Percentiles rank a stretch among this genome's conserved stretches.
phyloP scores from a whole-genome alignment of 805 yeast species.

The Scheffersomyces stipitis region DNA sequence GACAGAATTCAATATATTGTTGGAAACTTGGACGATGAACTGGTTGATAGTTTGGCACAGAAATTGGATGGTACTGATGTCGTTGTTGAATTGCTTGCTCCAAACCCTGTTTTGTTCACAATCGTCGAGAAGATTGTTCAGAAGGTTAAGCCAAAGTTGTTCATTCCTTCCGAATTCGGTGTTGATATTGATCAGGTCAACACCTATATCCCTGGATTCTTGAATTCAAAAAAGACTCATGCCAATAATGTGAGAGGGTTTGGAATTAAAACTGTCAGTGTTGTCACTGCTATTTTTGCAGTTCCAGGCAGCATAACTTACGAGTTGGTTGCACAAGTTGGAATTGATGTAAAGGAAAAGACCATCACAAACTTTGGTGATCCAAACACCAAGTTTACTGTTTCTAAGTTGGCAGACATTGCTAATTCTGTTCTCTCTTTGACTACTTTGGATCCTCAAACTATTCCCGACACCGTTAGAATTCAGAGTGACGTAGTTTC shows the following conservation, averaged over 20 bases:
- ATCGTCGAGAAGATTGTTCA: slow-evolving; percentile 38
- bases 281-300: slow-evolving; percentile 40
- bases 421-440: slow-evolving; percentile 16
- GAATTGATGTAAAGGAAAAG: slow-evolving; percentile 34
- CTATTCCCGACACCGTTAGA: slow-evolving; percentile 45
- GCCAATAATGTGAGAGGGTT: slow-evolving; percentile 36
- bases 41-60: slow-evolving; percentile 26
- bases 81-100: slow-evolving; percentile 45
- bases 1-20: slow-evolving; percentile 40
- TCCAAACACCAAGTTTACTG: slow-evolving; percentile 32
- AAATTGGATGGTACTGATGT: slow-evolving; percentile 51
- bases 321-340: slow-evolving; percentile 34
- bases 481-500: slow-evolving; percentile 42
- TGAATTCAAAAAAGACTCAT: slow-evolving; percentile 33
- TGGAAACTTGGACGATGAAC: slow-evolving; percentile 25
- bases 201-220: slow-evolving; percentile 33
- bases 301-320: slow-evolving; percentile 32
- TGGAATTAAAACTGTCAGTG: slow-evolving; percentile 49
- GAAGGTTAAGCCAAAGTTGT: slow-evolving; percentile 47
- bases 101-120: slow-evolving; percentile 28
- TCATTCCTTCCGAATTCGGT: slow-evolving; percentile 65
- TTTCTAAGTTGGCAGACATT: slow-evolving; percentile 28
- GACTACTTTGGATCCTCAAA: slow-evolving; percentile 25
- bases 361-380: slow-evolving; percentile 41
- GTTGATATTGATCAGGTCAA: slow-evolving; percentile 34